Evolutionary conservation across 768 basidiomycete species (phyloP), one percentile per base, ranked within the genome.

Genomic region (Pulveroboletus sp.): DNA sequence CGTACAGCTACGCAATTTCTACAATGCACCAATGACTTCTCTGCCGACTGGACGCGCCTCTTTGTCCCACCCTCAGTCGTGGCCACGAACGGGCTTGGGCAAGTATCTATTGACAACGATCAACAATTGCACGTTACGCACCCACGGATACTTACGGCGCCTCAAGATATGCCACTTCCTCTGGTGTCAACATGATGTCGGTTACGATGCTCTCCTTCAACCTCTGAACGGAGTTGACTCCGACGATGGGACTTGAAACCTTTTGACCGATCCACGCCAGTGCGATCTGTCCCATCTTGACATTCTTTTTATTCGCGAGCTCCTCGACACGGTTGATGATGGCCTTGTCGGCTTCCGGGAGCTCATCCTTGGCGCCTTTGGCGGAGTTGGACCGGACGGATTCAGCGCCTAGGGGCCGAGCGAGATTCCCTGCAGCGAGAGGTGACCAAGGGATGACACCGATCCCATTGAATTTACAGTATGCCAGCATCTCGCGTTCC

Each of bases 371-470:
- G 7, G 55, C 62, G 6, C 66, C 69, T 14, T 52, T 60, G 30
- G 30, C 6, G 6, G 21, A 21, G 21, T 21, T 21, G 21, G 21
- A 21, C 21, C 21, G 21, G 21, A 21, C 21, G 21, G 21, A 21
- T 21, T 62, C 61, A 1, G 51, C 52, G 3, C 60, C 65, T 1
- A 70, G 3, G 0, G 73, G 75, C 3, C 74, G 70, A 0, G 73
- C 67, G 6, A 78, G 72, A 27, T 57, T 33, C 5, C 77, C 77
- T 6, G 49, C 51, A 21, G 63, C 57, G 14, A 82, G 69, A 1
- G 79, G 76, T 0, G 70, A 62, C 73, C 76, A 80, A 0, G 80
- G 77, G 30, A 83, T 78, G 26, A 76, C 59, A 0, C 78, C 78
- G 30, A 82, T 76, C 24, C 80, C 80, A 26, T 74, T 71, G 50